Base-by-base conservation (phyloP, 805 yeast species). In the Cyberlindnera euphorbiae region DNA sequence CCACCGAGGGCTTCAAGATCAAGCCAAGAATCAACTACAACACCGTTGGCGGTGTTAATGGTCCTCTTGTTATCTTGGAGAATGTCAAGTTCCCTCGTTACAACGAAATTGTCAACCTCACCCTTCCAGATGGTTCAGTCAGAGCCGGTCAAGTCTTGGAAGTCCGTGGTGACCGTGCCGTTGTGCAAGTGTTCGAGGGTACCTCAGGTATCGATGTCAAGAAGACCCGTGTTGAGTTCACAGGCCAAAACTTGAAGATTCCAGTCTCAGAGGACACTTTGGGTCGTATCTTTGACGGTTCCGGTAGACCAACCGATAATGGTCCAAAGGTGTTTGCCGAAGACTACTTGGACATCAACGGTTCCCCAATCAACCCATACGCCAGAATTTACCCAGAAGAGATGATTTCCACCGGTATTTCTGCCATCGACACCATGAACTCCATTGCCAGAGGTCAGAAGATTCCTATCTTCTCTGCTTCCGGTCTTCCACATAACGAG, bases 391-490 rank as follows among this genome's bases (percentile, higher is more conserved):
- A 94, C 63, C 99, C 99, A 21, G 98, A 93, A 73, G 99, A 93
- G 71, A 93, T 93, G 99, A 93, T 93, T 55, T 88, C 97, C 35
- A 94, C 99, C 14, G 99, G 99, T 77, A 75, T 93, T 47, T 89
- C 97, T 32, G 96, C 98, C 33, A 93, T 93, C 59, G 99, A 93
- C 64, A 89, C 97, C 39, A 93, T 93, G 98, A 94, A 93, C 69
- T 90, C 98, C 29, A 93, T 93, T 73, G 99, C 99, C 42, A 86
- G 99, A 77, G 99, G 99, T 52, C 99, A 93, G 71, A 93, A 93
- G 71, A 93, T 93, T 62, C 99, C 99, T 37, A 94, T 93, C 63
- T 93, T 93, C 71, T 87, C 97, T 37, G 98, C 98, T 32, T 88
- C 97, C 36, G 99, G 99, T 73, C 78, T 93, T 61, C 99, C 99